Percentiles rank a stretch among this genome's conserved stretches.
Conservation (phyloP, 1,284 basidiomycete species). For the Ustilago curta region DNA sequence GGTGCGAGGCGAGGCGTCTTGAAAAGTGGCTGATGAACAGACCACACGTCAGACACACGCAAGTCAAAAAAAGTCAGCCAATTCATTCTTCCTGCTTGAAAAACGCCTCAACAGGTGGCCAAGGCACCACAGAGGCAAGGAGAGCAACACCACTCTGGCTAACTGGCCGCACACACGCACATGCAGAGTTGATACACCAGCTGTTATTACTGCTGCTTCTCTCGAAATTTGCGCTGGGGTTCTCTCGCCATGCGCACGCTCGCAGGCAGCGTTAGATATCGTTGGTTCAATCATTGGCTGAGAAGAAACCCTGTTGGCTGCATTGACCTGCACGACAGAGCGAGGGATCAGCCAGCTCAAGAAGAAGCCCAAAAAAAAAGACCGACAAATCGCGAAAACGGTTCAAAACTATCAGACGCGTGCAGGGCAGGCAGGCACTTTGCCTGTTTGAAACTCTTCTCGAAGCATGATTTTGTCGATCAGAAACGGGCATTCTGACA, state of each 20-base stretch:
- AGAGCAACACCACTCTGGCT: slow-evolving; percentile 1
- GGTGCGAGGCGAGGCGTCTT: neutral
- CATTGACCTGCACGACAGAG: slow-evolving; percentile 1
- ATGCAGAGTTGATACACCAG: neutral
- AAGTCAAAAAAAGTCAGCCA: neutral
- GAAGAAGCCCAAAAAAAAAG: slow-evolving; percentile 2
- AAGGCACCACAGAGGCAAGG: slow-evolving; percentile 1
- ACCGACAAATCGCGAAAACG: neutral
- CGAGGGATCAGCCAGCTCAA: neutral
- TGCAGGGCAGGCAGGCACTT: neutral
- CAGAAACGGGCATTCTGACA: neutral
- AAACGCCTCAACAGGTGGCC: slow-evolving; percentile 1
- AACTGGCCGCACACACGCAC: neutral
- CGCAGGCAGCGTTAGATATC: neutral
- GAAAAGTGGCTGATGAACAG: no score
- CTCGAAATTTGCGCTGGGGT: no score
- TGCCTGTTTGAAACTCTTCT: no score
- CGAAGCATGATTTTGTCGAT: slow-evolving; percentile 1
- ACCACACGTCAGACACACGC: neutral
- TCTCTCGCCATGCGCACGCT: slow-evolving; percentile 5
- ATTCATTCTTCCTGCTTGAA: neutral
- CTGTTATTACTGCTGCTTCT: neutral
- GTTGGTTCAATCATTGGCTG: neutral
- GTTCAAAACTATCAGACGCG: neutral
- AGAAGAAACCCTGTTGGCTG: slow-evolving; percentile 3